These are phyloP conservation scores for Yarrowia phangngaensis DNA, from an alignment of 805 yeast species.

Conservation along the genomic window DNA sequence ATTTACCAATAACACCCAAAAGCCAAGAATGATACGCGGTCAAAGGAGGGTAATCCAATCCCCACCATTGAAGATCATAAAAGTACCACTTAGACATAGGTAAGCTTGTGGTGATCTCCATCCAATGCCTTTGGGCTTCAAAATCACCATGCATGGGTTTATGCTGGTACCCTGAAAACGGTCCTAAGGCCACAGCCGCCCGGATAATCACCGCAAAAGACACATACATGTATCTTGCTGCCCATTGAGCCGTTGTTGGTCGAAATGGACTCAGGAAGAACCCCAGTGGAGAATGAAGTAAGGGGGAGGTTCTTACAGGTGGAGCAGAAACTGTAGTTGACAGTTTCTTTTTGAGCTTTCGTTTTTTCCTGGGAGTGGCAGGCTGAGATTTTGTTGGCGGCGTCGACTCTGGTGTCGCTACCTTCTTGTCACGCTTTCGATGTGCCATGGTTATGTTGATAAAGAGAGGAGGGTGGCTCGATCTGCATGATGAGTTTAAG, in stretches of 20 bases:
- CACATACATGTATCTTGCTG: conserved; percentile 62
- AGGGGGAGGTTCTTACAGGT: conserved; percentile 6
- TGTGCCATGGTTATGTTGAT: conserved; percentile 7
- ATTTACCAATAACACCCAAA: conserved; percentile 63
- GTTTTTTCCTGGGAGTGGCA: conserved; percentile 3
- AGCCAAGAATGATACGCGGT: conserved; percentile 91
- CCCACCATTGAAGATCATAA: conserved; percentile 91
- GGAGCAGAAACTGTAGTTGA: conserved; percentile 8
- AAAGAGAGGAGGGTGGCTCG: neutral
- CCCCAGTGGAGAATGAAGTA: conserved; percentile 59
- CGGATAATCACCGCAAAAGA: conserved; percentile 67
- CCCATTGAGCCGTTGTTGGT: conserved; percentile 85
- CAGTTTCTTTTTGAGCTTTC: conserved; percentile 13
- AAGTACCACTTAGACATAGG: conserved; percentile 81
- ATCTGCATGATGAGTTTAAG: too few relatives aligned
- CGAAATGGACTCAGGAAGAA: conserved; percentile 76
- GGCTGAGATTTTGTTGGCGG: too few relatives aligned
- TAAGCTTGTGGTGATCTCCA: conserved; percentile 78
- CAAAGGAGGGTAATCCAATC: conserved; percentile 93
- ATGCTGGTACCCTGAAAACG: conserved; percentile 67
- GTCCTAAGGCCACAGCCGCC: conserved; percentile 83
- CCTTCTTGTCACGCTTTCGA: conserved; percentile 19
- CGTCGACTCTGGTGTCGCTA: neutral
- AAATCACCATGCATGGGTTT: conserved; percentile 92
- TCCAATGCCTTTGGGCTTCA: conserved; percentile 98